A percentile compares a stretch with the other conserved stretches of the same genome.
Conservation (phyloP, 495 filamentous ascomycete genomes). For the Neurospora sp. region DNA sequence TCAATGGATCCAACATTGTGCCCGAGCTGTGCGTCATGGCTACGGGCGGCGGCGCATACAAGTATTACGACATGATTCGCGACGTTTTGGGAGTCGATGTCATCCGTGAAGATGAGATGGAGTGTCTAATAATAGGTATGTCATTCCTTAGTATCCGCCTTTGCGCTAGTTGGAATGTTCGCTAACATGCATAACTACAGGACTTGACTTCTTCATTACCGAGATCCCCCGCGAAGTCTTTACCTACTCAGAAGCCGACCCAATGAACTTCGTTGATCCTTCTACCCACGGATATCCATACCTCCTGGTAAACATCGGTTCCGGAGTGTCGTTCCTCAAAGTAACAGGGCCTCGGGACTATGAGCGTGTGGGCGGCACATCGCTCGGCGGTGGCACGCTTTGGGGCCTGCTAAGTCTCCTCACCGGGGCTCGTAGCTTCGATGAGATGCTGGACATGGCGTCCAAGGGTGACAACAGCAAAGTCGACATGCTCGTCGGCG, state of each 20-base stretch:
- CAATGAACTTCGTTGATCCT: slow-evolving; percentile 73
- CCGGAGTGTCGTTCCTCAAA: slow-evolving; percentile 96
- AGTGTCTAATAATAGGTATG: slow-evolving; percentile 88
- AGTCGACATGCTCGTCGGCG: slow-evolving; percentile 95
- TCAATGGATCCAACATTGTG: slow-evolving; percentile 45
- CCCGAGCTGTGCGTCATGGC: slow-evolving; percentile 79
- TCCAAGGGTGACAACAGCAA: slow-evolving; percentile 82
- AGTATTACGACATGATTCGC: slow-evolving; percentile 85
- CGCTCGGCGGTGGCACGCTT: slow-evolving; percentile 87
- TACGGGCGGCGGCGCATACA: slow-evolving; percentile 90
- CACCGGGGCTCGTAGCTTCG: slow-evolving; percentile 82
- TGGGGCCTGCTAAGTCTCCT: slow-evolving; percentile 89
- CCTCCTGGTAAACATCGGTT: slow-evolving; percentile 97
- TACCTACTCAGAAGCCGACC: slow-evolving; percentile 79
- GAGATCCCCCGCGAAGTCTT: slow-evolving; percentile 96
- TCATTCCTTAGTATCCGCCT: too few relatives aligned
- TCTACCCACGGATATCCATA: slow-evolving; percentile 80
- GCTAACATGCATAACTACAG: background rate
- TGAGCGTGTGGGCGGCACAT: slow-evolving; percentile 86
- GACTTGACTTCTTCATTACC: slow-evolving; percentile 96
- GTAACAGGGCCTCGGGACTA: slow-evolving; percentile 80
- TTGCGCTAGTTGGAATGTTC: too few relatives aligned
- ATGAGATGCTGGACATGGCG: slow-evolving; percentile 93
- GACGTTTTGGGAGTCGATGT: slow-evolving; percentile 76
- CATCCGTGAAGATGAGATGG: slow-evolving; percentile 93